phyloP scores from a whole-genome alignment of 1,139 yeast species.

The Nakaseomyces kungkrabaensis region DNA sequence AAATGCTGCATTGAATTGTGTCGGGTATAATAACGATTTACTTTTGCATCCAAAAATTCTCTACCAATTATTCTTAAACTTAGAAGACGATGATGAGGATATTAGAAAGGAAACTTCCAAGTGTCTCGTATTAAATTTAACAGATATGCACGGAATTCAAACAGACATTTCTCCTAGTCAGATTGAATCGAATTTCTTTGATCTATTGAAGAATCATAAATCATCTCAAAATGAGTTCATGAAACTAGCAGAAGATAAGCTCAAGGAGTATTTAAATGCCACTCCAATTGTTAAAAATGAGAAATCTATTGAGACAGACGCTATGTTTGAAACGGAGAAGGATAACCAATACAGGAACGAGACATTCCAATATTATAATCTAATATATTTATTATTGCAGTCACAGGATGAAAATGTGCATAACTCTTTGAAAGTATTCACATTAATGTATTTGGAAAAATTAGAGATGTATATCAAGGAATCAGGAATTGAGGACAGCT shows the following conservation, averaged over 20 bases:
- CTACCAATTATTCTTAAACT: conserved; percentile 32
- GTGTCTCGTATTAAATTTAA: conserved; percentile 22
- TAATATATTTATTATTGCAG: background rate
- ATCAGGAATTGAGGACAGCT: background rate
- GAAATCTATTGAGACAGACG: conserved; percentile 10
- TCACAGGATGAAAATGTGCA: background rate
- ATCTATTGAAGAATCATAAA: background rate
- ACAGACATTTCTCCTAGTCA: background rate
- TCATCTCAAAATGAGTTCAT: background rate
- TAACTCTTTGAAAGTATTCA: background rate
- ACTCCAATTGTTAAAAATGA: background rate
- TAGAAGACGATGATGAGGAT: conserved; percentile 54
- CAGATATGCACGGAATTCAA: conserved; percentile 1
- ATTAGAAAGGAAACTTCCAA: conserved; percentile 34
- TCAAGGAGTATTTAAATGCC: background rate
- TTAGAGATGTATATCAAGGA: background rate
- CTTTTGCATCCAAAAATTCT: conserved; percentile 8
- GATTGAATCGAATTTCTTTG: background rate
- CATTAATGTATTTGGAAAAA: background rate
- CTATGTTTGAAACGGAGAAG: conserved; percentile 42
- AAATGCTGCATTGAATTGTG: conserved; percentile 38
- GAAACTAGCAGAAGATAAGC: background rate
- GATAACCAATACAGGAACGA: conserved; percentile 41
- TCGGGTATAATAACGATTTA: conserved; percentile 23
- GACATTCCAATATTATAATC: conserved; percentile 21